Base-by-base conservation (phyloP, 139 green algal species). In the Medakamo hakoo region DNA sequence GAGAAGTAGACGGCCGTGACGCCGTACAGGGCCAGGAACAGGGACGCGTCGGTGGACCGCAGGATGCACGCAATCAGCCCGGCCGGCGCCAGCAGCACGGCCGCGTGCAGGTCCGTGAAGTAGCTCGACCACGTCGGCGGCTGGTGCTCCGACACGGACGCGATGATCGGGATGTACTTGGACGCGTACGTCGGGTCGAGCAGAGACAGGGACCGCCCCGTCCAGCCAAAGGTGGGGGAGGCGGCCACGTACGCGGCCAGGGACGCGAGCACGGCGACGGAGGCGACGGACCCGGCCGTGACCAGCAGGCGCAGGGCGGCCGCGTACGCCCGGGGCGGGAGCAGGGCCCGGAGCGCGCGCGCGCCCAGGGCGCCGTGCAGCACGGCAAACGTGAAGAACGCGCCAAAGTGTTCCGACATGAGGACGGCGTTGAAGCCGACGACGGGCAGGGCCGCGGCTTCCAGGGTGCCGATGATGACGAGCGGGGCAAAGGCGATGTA, bases 131-230 rank as follows among this genome's bases (percentile, higher is more conserved):
- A 97, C 56, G 73, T 73, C 22, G 91, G 84, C 5, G 90, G 90
- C 78, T 95, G 87, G 75, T 95, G 87, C 79, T 95, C 86, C n/a
- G 76, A 87, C 22, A 95, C 87, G 14, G 73, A 86, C 49, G 90
- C 90, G 68, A 97, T 97, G 84, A 97, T 97, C 71, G 90, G 90
- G 62, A 97, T 94, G 75, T 94, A 95, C 72, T 94, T 93, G 63
- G 78, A 87, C 1, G 90, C 90, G 64, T 97, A 97, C 19, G 88
- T 97, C 63, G 90, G 90, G 76, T 97, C 90, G 68, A 97, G 79
- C 71, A 97, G 80, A 25, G 76, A 88, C 69, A 97, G 74, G 30
- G 63, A 82, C 60, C 90, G 83, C 26, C 89, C 90, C 32, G 84
- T 93, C 90, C 90, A 97, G 28, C 90, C 88, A 71, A 95, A 84